These are phyloP conservation scores for Collybiopsis luxurians DNA, from an alignment of 768 basidiomycete species.

Conservation along the genomic window DNA sequence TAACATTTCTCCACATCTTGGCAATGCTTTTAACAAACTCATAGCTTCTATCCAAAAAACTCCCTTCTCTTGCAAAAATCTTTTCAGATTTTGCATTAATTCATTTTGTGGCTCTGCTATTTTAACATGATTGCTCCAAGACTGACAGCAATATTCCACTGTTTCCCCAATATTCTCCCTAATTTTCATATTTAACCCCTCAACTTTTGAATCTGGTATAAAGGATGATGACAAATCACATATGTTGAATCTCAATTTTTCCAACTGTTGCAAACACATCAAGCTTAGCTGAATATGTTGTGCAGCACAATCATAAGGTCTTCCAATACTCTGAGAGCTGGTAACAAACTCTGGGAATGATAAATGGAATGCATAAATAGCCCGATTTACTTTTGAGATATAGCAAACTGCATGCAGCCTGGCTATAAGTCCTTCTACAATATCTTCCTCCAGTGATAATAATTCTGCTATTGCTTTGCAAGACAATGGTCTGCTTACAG, in stretches of 20 bases:
- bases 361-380: background rate
- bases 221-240: constrained; percentile 6
- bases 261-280: background rate
- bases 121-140: background rate
- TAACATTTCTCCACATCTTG: no score
- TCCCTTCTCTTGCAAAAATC: no score
- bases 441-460: background rate
- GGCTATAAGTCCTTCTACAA: background rate
- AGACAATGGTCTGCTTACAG: background rate
- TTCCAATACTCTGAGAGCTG: background rate
- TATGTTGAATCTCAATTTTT: constrained; percentile 9
- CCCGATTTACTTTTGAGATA: background rate
- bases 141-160: constrained; percentile 3
- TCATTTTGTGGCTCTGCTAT: background rate
- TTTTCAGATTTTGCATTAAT: no score
- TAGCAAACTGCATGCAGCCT: constrained; percentile 1
- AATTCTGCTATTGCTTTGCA: background rate
- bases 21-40: no score
- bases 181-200: background rate
- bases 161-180: background rate
- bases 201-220: background rate
- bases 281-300: background rate
- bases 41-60: no score
- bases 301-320: background rate
- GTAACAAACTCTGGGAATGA: constrained; percentile 6